A percentile compares a stretch with the other conserved stretches of the same genome.
Conservation (phyloP, 768 basidiomycete genomes). For the Gloeopeniophorella convolvens region DNA sequence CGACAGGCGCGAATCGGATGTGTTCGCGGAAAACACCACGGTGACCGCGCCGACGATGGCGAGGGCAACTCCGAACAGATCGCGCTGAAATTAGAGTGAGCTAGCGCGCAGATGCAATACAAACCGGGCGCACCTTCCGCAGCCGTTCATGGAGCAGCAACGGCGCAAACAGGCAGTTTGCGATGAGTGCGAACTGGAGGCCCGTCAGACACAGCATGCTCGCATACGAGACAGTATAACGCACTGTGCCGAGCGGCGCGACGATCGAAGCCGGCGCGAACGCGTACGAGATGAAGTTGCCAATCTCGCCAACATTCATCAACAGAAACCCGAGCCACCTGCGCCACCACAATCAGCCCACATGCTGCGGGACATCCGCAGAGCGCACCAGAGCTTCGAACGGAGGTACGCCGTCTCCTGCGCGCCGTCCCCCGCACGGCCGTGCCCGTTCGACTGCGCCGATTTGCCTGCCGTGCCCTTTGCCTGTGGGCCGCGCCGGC, state of each 20-base stretch:
- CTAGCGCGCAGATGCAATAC: neutral
- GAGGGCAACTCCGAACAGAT: constrained; percentile 70
- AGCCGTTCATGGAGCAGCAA: constrained; percentile 78
- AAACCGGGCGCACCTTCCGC: constrained; percentile 47
- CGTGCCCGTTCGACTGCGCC: neutral
- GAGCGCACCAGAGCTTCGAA: constrained; percentile 71
- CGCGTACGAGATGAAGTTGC: constrained; percentile 89
- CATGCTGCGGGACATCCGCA: constrained; percentile 3
- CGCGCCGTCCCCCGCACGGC: constrained; percentile 26
- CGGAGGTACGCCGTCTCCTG: constrained; percentile 73
- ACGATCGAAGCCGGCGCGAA: constrained; percentile 91
- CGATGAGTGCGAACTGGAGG: constrained; percentile 80
- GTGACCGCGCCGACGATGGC: constrained; percentile 87
- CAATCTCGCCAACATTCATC: constrained; percentile 85
- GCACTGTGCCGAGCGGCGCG: constrained; percentile 90
- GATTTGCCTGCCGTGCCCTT: too few species aligned
- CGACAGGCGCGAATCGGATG: constrained; percentile 63
- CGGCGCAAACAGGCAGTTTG: constrained; percentile 93
- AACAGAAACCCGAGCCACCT: constrained; percentile 89
- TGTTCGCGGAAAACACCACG: constrained; percentile 78
- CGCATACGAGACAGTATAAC: constrained; percentile 25
- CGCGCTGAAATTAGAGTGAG: constrained; percentile 42
- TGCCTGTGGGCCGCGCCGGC: too few species aligned
- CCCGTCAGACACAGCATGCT: constrained; percentile 9
- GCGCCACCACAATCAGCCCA: neutral